Conservation (phyloP, 768 basidiomycete species). For the Termitomyces heimii region DNA sequence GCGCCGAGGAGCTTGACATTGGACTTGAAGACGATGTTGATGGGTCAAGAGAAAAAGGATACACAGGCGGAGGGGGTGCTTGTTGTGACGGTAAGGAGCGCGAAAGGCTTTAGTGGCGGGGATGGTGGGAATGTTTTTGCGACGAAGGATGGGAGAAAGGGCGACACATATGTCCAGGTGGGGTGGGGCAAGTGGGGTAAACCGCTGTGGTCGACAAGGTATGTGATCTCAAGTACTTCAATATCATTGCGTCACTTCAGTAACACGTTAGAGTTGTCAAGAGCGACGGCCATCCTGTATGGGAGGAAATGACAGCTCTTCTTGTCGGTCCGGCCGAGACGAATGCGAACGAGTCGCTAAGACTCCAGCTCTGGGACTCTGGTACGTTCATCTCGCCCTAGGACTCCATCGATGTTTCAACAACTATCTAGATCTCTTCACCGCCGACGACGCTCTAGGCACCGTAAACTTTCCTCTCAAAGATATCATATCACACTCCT, state of each 20-base stretch:
- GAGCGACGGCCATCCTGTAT: conserved; percentile 55
- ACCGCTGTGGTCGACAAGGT: conserved; percentile 65
- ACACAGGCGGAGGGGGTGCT: conserved; percentile 63
- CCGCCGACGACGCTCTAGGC: conserved; percentile 46
- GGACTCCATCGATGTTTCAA: background rate
- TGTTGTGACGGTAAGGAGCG: conserved; percentile 58
- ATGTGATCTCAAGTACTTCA: background rate
- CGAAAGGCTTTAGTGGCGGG: conserved; percentile 40
- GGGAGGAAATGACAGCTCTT: conserved; percentile 63
- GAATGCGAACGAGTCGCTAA: conserved; percentile 58
- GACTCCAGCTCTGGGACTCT: conserved; percentile 69
- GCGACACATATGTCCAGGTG: conserved; percentile 57
- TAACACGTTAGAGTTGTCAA: conserved; percentile 46
- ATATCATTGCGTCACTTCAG: background rate
- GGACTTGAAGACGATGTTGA: conserved; percentile 59
- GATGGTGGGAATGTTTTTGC: conserved; percentile 32
- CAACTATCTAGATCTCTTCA: conserved; percentile 24
- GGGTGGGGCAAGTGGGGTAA: conserved; percentile 61
- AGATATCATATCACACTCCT: conserved; percentile 24
- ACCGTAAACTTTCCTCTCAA: conserved; percentile 35
- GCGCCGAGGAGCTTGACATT: conserved; percentile 69
- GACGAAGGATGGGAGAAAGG: conserved; percentile 19
- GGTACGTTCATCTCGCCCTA: conserved; percentile 28
- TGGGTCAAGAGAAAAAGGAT: conserved; percentile 56
- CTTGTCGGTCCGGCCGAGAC: conserved; percentile 61